Evolutionary conservation across 306 rosid species (phyloP), one percentile per base, ranked within the genome.

Genomic region (Geum urbanum): DNA sequence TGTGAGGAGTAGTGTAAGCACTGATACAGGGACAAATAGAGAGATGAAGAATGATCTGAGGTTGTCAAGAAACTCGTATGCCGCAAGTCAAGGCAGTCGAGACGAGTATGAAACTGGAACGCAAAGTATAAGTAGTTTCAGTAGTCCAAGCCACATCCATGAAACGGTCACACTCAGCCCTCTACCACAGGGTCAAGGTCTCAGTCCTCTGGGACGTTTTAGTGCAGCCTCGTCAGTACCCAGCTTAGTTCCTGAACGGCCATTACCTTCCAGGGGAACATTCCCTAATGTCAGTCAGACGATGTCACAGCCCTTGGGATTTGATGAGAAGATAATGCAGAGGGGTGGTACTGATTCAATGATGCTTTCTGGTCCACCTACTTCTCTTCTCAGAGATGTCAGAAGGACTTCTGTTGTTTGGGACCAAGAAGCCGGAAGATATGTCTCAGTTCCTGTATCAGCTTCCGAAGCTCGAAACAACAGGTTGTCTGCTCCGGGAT

Each of bases 341-440:
- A 90, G 72, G 82, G 86, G 76, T 68, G 67, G 52, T 68, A 78
- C 85, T n/a, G 96, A 90, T 71, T 86, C 87, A 5, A 55, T 89
- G 50, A 61, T 86, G 77, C 85, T 86, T 77, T 83, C 96, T 22
- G 87, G 83, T 74, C 82, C 95, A 8, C 67, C 85, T 66, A 44
- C 96, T 5, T 83, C 96, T 80, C 86, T 92, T 85, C 84, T 90
- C 79, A 78, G 98, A 73, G 98, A 92, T n/a, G 86, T 88, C 66
- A 85, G 83, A 74, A 88, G 96, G 72, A 81, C 98, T 61, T 94
- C 98, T 41, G 98, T 94, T 72, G 97, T 90, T 62, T 94, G 97
- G 98, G 98, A 94, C 80, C 98, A 94, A 88, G 98, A 94, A 84
- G 98, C 98, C 4, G 98, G 98, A 68, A 81, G 98, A 76, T 94